A percentile compares a stretch with the other conserved stretches of the same genome.
phyloP scores from a whole-genome alignment of 805 yeast genomes.

The Yamadazyma kitorensis region DNA sequence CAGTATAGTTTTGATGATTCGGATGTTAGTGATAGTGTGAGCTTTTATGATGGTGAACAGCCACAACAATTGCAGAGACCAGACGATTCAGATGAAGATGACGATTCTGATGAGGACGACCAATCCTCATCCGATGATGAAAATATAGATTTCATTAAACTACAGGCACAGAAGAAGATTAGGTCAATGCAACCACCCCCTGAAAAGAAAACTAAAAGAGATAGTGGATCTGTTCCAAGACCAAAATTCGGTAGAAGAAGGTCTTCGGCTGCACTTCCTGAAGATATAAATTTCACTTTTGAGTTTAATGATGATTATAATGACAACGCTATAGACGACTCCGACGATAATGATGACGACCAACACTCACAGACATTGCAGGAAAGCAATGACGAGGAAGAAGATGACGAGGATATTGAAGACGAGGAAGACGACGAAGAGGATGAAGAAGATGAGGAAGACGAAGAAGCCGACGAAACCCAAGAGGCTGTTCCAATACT shows the following conservation, averaged over 20 bases:
- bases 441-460: constrained; percentile 66
- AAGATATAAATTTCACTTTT: constrained; percentile 39
- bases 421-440: constrained; percentile 17
- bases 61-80: constrained; percentile 1
- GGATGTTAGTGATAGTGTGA: constrained; percentile 4
- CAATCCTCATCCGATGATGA: constrained; percentile 54
- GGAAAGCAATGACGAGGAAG: constrained; percentile 17
- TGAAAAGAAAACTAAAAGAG: constrained; percentile 5
- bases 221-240: constrained; percentile 14
- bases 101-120: constrained; percentile 14
- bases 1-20: not conserved
- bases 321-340: constrained; percentile 18
- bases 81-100: constrained; percentile 1
- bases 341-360: constrained; percentile 16
- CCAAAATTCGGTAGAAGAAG: constrained; percentile 34
- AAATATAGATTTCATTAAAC: constrained; percentile 67
- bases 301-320: constrained; percentile 35
- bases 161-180: constrained; percentile 67
- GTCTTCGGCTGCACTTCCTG: constrained; percentile 40
- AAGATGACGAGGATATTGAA: constrained; percentile 8
- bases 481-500: constrained; percentile 36
- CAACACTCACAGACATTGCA: constrained; percentile 5
- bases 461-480: constrained; percentile 32
- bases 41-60: constrained; percentile 5
- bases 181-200: constrained; percentile 45